Evolutionary conservation across 768 basidiomycete genomes (phyloP).

Genomic region (Tephrocybe sp.): DNA sequence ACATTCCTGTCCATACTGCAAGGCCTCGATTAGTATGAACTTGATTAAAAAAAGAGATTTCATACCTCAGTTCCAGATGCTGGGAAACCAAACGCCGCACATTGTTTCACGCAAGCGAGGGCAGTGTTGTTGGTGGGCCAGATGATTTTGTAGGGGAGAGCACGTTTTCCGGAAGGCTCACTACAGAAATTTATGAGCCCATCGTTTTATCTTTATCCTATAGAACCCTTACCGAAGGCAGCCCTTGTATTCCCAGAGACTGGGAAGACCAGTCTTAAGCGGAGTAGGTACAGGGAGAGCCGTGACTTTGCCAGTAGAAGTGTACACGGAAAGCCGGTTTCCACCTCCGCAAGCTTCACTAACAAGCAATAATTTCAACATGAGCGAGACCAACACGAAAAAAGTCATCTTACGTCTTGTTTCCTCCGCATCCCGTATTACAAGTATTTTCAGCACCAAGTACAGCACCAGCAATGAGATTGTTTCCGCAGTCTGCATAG

Average conservation of each 20-base stretch:
- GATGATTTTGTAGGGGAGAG: slow-evolving; percentile 62
- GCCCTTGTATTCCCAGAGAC: slow-evolving; percentile 61
- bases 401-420: slow-evolving; percentile 45
- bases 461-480: slow-evolving; percentile 59
- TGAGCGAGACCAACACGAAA: slow-evolving; percentile 4
- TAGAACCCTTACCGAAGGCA: slow-evolving; percentile 54
- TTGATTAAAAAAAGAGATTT: too few relatives aligned
- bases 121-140: slow-evolving; percentile 63
- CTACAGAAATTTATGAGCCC: slow-evolving; percentile 27
- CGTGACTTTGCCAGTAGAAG: slow-evolving; percentile 46
- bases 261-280: slow-evolving; percentile 57
- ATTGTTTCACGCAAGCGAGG: slow-evolving; percentile 62
- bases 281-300: slow-evolving; percentile 56
- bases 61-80: slow-evolving; percentile 65
- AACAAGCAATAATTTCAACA: neutral
- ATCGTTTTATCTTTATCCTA: neutral
- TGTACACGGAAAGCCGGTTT: slow-evolving; percentile 70
- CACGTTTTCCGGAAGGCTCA: slow-evolving; percentile 47
- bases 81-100: slow-evolving; percentile 68
- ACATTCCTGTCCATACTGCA: too few relatives aligned
- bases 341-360: slow-evolving; percentile 74
- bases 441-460: slow-evolving; percentile 50
- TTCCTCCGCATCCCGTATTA: slow-evolving; percentile 73
- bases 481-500: slow-evolving; percentile 64
- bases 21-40: too few relatives aligned